phyloP scores from a whole-genome alignment of 805 yeast genomes.

The Suhomyces pyralidae region DNA sequence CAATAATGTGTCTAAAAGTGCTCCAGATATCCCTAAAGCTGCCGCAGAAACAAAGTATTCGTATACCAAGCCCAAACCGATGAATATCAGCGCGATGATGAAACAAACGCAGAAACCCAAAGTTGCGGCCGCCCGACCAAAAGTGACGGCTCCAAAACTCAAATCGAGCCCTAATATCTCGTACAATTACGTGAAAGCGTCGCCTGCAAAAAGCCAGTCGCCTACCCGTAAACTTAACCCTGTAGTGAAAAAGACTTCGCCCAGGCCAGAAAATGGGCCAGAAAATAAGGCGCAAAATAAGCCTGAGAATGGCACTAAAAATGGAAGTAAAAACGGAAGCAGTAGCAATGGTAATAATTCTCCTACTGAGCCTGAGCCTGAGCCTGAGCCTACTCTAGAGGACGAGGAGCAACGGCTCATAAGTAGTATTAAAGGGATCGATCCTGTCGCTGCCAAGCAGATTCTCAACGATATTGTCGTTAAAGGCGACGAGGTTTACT shows the following conservation, averaged over 20 bases:
- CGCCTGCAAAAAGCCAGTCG: neutral
- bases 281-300: neutral
- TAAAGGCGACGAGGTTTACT: conserved; percentile 84
- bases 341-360: too few species aligned
- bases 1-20: neutral
- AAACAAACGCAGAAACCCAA: conserved; percentile 9
- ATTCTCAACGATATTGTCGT: conserved; percentile 85
- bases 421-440: conserved; percentile 65
- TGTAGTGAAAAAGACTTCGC: neutral
- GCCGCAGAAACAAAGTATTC: conserved; percentile 15
- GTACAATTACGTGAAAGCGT: conserved; percentile 13
- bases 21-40: neutral
- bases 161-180: conserved; percentile 9
- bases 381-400: neutral
- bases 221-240: conserved; percentile 2
- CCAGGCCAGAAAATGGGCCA: neutral
- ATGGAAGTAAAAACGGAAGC: too few species aligned
- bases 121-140: neutral
- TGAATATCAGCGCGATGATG: conserved; percentile 36
- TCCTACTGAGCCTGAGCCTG: neutral
- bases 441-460: conserved; percentile 72
- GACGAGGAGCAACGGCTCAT: conserved; percentile 39
- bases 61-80: conserved; percentile 39
- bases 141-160: neutral
- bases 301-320: too few species aligned